Conservation (phyloP, 2,329 filamentous ascomycete genomes). For the Bimuria novae-zelandiae region DNA sequence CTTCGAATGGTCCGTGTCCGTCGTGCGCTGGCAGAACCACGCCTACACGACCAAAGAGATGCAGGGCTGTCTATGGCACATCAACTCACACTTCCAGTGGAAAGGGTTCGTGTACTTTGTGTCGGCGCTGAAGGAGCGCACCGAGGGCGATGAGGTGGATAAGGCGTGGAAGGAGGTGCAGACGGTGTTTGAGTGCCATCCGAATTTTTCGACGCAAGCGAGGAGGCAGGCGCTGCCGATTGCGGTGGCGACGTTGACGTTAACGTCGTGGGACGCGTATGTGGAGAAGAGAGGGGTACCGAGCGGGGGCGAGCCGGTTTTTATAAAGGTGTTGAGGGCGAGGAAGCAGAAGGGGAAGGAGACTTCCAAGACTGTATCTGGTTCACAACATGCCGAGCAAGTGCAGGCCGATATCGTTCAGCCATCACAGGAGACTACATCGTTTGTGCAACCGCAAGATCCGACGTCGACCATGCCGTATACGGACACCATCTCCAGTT, state of each 20-base stretch:
- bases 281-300: constrained; percentile 13
- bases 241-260: constrained; percentile 49
- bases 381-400: background rate
- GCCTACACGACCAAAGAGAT: constrained; percentile 46
- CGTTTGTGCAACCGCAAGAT: background rate
- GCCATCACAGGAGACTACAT: background rate
- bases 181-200: constrained; percentile 50
- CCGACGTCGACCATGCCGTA: background rate
- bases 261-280: constrained; percentile 52
- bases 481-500: constrained; percentile 4
- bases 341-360: constrained; percentile 2
- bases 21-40: constrained; percentile 49
- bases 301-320: constrained; percentile 22
- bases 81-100: constrained; percentile 56
- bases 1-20: constrained; percentile 48
- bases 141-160: constrained; percentile 29
- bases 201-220: constrained; percentile 43
- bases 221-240: constrained; percentile 48
- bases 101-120: constrained; percentile 58
- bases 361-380: too few species aligned
- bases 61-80: constrained; percentile 53
- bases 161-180: constrained; percentile 54
- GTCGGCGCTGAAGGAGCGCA: constrained; percentile 33
- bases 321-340: constrained; percentile 26
- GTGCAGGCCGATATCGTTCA: background rate